Percentiles rank a stretch among this genome's conserved stretches.
Evolutionary conservation across 176 grass and related monocot genomes (phyloP).

Genomic region (Rhynchospora pubera): DNA sequence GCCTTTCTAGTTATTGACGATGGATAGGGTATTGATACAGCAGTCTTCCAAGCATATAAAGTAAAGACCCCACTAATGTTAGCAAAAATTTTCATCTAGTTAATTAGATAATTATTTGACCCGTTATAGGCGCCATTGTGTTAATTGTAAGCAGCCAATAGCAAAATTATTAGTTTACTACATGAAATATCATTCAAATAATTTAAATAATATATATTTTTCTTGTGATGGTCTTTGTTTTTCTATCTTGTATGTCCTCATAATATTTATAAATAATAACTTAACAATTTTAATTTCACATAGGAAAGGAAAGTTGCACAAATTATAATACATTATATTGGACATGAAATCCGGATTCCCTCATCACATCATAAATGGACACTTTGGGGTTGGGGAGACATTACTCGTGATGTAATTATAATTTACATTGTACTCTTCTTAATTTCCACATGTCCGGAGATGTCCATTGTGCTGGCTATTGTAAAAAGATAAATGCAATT

Average conservation of each 20-base stretch:
- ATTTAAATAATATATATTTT: too few species aligned
- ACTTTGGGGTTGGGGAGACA: slow-evolving; percentile 15
- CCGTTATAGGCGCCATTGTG: too few species aligned
- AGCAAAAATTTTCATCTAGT: too few species aligned
- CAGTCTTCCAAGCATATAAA: too few species aligned
- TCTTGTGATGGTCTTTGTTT: too few species aligned
- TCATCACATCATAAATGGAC: slow-evolving; percentile 20
- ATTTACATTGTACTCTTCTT: slow-evolving; percentile 5
- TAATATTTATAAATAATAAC: background rate
- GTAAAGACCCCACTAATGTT: too few species aligned
- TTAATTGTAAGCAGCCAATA: too few species aligned
- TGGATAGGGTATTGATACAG: too few species aligned
- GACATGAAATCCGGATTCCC: background rate
- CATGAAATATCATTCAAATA: too few species aligned
- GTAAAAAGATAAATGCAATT: too few species aligned
- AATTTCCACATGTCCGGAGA: background rate
- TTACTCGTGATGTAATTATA: slow-evolving; percentile 31
- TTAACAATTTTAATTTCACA: background rate
- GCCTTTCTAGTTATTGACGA: background rate
- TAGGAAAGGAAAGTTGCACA: background rate
- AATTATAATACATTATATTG: background rate
- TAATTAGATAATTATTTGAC: too few species aligned
- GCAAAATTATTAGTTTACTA: too few species aligned
- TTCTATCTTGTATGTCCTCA: background rate
- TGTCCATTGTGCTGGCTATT: background rate